A percentile compares a stretch with the other conserved stretches of the same genome.
phyloP scores from a whole-genome alignment of 2,329 filamentous ascomycete genomes.

The Colletotrichum sublineola region DNA sequence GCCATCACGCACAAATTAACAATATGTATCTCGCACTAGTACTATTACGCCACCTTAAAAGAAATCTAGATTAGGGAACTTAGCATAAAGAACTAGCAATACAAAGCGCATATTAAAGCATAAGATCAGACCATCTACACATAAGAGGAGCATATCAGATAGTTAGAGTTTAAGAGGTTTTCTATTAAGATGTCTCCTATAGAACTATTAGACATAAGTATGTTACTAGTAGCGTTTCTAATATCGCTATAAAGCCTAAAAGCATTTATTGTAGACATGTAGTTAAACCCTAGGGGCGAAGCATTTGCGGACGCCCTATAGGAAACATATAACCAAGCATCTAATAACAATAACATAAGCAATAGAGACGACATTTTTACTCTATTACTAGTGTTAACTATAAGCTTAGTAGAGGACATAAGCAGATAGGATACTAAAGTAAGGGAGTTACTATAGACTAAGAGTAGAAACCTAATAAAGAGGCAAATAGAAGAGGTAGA shows the following conservation, averaged over 20 bases:
- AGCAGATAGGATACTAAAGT: not conserved
- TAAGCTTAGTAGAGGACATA: constrained; percentile 1
- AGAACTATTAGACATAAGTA: constrained; percentile 1
- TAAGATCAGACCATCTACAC: constrained; percentile 12
- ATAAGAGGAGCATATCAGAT: constrained; percentile 4
- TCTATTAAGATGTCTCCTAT: constrained; percentile 16
- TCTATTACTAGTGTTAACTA: constrained; percentile 12
- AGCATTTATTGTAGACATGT: not conserved
- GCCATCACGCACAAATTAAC: constrained; percentile 19
- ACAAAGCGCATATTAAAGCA: constrained; percentile 8
- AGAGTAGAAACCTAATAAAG: constrained; percentile 6
- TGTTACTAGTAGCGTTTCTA: constrained; percentile 12
- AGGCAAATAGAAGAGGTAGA: constrained; percentile 11
- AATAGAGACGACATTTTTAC: constrained; percentile 3
- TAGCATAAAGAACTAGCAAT: constrained; percentile 1
- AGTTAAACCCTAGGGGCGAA: not conserved
- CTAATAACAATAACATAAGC: not conserved
- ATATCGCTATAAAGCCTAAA: constrained; percentile 9
- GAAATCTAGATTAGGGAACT: constrained; percentile 16
- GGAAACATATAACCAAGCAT: not conserved
- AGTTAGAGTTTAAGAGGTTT: constrained; percentile 10
- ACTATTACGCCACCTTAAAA: constrained; percentile 10
- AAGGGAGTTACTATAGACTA: not conserved
- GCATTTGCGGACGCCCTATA: not conserved
- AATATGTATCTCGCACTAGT: constrained; percentile 6